Evolutionary conservation across 2,329 filamentous ascomycete species (phyloP), one percentile per base, ranked within the genome.

Genomic region (Microsporum audouinii): DNA sequence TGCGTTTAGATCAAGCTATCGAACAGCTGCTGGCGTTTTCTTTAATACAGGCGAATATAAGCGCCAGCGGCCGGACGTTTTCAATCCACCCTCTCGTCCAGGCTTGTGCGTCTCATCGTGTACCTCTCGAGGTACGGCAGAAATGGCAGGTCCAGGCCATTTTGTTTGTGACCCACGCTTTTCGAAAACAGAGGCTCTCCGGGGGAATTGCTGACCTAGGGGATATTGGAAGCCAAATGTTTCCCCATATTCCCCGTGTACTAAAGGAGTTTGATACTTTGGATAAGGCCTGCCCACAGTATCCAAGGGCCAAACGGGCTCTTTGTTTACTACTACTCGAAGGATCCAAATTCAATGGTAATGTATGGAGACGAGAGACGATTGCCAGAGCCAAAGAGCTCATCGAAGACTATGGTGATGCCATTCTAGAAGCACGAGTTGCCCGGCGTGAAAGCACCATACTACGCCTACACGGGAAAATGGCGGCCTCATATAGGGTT

Each of bases 1-100:
- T 64, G 61, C 47, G 62, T 27, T 61, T 66, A 43, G 60, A 65
- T 57, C 33, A 39, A 36, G 65, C 63, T 5, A 58, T 66, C 27
- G 57, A 63, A 49, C 59, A 64, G 51, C 62, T 66, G 14, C 58
- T 65, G 36, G 51, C 62, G 1, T 65, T 64, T 51, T 66, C 63
- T 31, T 56, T 66, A 38, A 66, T 66, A 33, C 51, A 53, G 17
- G 57, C 60, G 38, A 64, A 61, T 45, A 53, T 45, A 27, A 58
- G 49, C 29, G 55, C 43, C 8, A 58, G 58, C 29, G 38, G 51
- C 49, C 56, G 63, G 47, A 31, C 55, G n/a, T 64, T 65, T 56
- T 63, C 62, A n/a, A 55, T 66, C 51, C 64, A 65, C 41, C 64
- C 63, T 17, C 61, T 65, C 27, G 63, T 66, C 38, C 64, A 66